Evolutionary conservation across 2,329 filamentous ascomycete species (phyloP), one percentile per base, ranked within the genome.

Genomic region (Venturia aucupariae): DNA sequence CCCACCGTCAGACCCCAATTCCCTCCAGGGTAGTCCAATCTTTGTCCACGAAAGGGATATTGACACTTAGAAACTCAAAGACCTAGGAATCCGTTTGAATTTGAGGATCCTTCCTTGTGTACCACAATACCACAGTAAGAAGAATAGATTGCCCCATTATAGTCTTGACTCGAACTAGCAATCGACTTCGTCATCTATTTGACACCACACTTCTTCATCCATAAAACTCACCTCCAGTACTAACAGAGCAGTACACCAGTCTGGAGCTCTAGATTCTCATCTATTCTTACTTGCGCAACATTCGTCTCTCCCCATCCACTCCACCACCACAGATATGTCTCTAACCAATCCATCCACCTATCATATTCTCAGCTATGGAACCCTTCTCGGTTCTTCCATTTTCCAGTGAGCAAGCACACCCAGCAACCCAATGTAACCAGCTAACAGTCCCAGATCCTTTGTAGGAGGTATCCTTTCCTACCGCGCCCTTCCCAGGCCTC

Each of bases 311-410:
- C 10, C 22, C 4, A 27, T 24, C 6, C 22, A 2, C 22, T 15
- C 17, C 27, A 51, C 22, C 22, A 51, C 4, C 10, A 15, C 46
- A 51, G 46, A 13, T 19, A 70, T 73, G 41, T 71, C 75, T 4
- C 74, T 90, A 65, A 82, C 84, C 65, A 86, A 86, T 27, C 82
- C 84, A 60, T 87, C 84, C 59, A 87, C 88, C 17, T 93, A 91
- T 76, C 90, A 93, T 75, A 83, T 93, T 66, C 78, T 92, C 67
- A 94, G 90, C 73, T 96, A 95, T 77, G 92, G 91, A 68, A 92
- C 90, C 24, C 84, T 97, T 61, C 81, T 97, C 17, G 94, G 94
- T 68, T 88, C 88, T 35, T 89, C 91, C 46, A 82, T 96, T 75
- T 97, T 92, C 77, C 51, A 57, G 51, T 57, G 15, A 19, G 51